Percentiles rank a stretch among this genome's conserved stretches.
phyloP scores from a whole-genome alignment of 441 rosid species.

The Erodium moschatum region DNA sequence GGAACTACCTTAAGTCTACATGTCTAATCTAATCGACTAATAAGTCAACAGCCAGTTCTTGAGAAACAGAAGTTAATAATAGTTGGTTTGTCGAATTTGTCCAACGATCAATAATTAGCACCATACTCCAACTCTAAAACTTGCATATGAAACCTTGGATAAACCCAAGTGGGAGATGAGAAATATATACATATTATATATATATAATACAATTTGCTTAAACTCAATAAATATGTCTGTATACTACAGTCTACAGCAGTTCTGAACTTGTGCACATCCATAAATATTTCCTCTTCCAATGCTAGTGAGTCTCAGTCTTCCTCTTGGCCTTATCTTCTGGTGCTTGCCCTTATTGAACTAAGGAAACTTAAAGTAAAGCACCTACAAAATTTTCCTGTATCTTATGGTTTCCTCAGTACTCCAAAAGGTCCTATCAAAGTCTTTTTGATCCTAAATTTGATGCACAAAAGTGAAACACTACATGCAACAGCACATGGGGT shows the following conservation, averaged over 20 bases:
- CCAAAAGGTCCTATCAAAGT: slow-evolving; percentile 4
- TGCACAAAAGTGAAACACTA: slow-evolving; percentile 10
- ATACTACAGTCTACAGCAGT: neutral
- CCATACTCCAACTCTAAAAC: neutral
- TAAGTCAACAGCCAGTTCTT: too few species aligned
- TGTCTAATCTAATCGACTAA: too few species aligned
- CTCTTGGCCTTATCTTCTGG: slow-evolving; percentile 1
- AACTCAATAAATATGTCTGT: neutral
- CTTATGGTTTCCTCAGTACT: neutral
- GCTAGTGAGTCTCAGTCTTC: slow-evolving; percentile 2
- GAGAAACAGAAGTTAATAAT: too few species aligned
- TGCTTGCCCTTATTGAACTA: slow-evolving; percentile 1
- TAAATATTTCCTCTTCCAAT: slow-evolving; percentile 6
- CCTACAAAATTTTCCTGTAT: neutral
- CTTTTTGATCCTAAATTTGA: slow-evolving; percentile 3
- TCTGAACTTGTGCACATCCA: neutral
- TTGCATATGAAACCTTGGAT: neutral
- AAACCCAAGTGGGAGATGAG: neutral
- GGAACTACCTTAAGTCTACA: too few species aligned
- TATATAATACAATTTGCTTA: neutral
- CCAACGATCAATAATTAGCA: neutral
- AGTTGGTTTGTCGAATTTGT: too few species aligned
- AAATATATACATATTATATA: neutral
- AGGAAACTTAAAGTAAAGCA: neutral
- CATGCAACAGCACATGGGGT: neutral